Percentiles rank a stretch among this genome's conserved stretches.
These are phyloP conservation scores for Penicillium paxilli DNA, from an alignment of 495 filamentous ascomycete genomes.

Conservation along the genomic window DNA sequence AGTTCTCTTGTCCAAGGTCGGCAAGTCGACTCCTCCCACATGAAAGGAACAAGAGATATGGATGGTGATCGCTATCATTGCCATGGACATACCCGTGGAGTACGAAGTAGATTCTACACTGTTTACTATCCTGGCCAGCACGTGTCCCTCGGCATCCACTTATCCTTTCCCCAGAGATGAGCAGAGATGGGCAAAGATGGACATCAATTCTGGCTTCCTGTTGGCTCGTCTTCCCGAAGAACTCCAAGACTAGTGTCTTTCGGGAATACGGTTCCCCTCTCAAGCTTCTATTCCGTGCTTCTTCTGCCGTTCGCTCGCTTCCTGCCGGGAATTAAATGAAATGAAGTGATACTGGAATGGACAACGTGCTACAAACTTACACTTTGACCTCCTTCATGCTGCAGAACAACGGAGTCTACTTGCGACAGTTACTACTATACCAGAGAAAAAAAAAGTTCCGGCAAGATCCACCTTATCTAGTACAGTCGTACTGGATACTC, in stretches of 20 bases:
- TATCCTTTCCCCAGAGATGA: neutral
- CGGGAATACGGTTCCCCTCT: neutral
- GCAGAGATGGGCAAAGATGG: neutral
- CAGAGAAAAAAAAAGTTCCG: neutral
- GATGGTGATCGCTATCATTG: neutral
- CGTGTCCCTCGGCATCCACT: slow-evolving; percentile 1
- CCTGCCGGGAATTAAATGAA: neutral
- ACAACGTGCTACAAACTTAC: slow-evolving; percentile 1
- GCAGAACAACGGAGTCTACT: neutral
- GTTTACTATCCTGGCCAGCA: neutral
- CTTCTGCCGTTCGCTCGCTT: neutral
- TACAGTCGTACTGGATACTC: no score
- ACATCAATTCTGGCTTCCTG: neutral
- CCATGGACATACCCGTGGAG: neutral
- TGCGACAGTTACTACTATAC: neutral
- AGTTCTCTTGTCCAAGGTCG: neutral
- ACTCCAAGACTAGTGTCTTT: neutral
- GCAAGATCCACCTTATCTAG: neutral
- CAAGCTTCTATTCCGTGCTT: neutral
- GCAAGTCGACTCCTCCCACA: neutral
- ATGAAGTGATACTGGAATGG: neutral
- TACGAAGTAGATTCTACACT: no score
- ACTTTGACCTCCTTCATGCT: neutral
- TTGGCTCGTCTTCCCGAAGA: neutral
- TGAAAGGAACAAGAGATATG: neutral